phyloP scores from a whole-genome alignment of 495 filamentous ascomycete species.

The Penicillium ochrochloron region DNA sequence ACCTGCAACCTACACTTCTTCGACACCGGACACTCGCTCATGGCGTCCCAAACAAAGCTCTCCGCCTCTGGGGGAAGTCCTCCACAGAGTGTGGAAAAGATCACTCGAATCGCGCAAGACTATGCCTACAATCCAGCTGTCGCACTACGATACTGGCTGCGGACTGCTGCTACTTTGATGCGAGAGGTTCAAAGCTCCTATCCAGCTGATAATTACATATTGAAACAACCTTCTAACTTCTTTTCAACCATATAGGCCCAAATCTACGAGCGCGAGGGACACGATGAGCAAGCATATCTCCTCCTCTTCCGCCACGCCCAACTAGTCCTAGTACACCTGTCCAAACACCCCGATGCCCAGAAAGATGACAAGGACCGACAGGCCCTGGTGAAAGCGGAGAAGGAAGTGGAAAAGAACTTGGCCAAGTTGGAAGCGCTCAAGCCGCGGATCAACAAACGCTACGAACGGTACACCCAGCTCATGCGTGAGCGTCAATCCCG shows the following conservation, averaged over 20 bases:
- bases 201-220: background rate
- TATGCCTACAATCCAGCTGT: conserved; percentile 81
- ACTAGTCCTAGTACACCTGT: conserved; percentile 66
- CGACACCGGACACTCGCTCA: conserved; percentile 15
- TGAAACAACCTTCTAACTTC: conserved; percentile 2
- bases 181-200: conserved; percentile 66
- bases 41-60: conserved; percentile 35
- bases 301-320: conserved; percentile 81
- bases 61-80: conserved; percentile 34
- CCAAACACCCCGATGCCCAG: conserved; percentile 59
- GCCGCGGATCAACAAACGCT: conserved; percentile 68
- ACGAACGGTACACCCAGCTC: conserved; percentile 62
- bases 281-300: conserved; percentile 85
- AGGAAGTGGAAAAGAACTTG: conserved; percentile 58
- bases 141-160: conserved; percentile 77
- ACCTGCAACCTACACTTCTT: background rate
- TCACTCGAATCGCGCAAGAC: conserved; percentile 69
- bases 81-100: conserved; percentile 72
- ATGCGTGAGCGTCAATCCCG: conserved; percentile 53
- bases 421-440: conserved; percentile 66
- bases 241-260: conserved; percentile 55
- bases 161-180: conserved; percentile 75
- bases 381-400: conserved; percentile 52
- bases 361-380: conserved; percentile 53
- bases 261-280: conserved; percentile 84